Conservation (phyloP, 1,284 basidiomycete genomes). For the Puccinia novopanici region DNA sequence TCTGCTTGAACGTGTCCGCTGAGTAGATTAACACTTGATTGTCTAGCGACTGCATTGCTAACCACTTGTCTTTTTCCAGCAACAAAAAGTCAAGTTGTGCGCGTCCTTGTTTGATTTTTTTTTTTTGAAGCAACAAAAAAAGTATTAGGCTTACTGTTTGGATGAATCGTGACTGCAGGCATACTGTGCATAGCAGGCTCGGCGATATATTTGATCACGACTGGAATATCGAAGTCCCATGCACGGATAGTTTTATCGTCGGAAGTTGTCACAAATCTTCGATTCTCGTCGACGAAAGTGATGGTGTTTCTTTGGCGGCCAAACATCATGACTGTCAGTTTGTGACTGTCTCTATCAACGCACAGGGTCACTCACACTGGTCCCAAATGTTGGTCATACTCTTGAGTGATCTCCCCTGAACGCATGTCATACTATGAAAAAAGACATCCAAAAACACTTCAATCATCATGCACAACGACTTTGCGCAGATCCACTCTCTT, state of each 20-base stretch:
- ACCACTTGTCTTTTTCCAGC: constrained; percentile 75
- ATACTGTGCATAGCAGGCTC: constrained; percentile 99
- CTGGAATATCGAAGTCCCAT: constrained; percentile 93
- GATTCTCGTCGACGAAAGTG: constrained; percentile 92
- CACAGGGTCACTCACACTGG: constrained; percentile 65
- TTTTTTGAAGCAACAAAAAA: background rate
- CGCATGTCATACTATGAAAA: constrained; percentile 81
- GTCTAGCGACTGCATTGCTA: constrained; percentile 94
- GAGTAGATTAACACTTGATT: constrained; percentile 97
- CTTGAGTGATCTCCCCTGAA: constrained; percentile 89
- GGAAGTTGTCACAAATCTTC: constrained; percentile 95
- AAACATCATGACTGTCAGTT: background rate
- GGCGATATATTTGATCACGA: constrained; percentile 98
- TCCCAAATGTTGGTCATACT: constrained; percentile 97
- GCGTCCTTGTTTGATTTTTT: no score
- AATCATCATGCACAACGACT: background rate
- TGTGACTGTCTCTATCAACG: background rate
- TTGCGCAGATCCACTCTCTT: background rate
- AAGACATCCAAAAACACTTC: background rate
- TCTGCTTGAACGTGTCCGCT: constrained; percentile 90
- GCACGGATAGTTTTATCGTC: constrained; percentile 99
- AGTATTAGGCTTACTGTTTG: constrained; percentile 72
- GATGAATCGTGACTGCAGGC: constrained; percentile 93
- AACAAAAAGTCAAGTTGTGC: constrained; percentile 44
- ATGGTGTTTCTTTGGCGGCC: constrained; percentile 71